Evolutionary conservation across 2,329 filamentous ascomycete genomes (phyloP), one percentile per base, ranked within the genome.

Genomic region (Fusarium lateritium): DNA sequence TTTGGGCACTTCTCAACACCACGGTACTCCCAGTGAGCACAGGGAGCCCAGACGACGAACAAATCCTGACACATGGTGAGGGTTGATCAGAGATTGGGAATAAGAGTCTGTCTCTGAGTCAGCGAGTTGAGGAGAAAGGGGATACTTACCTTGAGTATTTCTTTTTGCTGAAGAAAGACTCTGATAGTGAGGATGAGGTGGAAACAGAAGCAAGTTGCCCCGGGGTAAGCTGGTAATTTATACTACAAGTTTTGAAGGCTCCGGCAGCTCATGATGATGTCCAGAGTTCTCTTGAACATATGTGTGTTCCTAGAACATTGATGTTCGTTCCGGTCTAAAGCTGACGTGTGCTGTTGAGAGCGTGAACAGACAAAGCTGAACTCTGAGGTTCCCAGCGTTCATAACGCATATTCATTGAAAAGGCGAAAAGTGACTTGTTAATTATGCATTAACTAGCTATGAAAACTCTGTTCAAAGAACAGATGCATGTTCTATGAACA

Each of bases 41-140:
- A 61, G n/a, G 59, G 59, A 21, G 59, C 34, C n/a, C 44, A 62
- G 26, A 62, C 56, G 19, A 34, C 21, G 33, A 40, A 39, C 7
- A 15, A 19, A 19, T 54, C 46, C 24, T 53, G 15, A 17, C 59
- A 62, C 56, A 62, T 62, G 22, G 26, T 54, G 21, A 44, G 21
- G 22, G 3, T 21, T 31, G 22, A 31, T 22, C 33, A 13, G 19
- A 34, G 28, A 44, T 15, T 15, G 15, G 15, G 4, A 7, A 7
- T 26, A 7, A 8, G 15, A n/a, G 17, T 14, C 14, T 22, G 6
- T 57, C 28, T 31, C 5, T 31, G 28, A 31, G 31, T 22, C 34
- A 10, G 42, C 9, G 10, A 11, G 26, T 33, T 40, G 26, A 26
- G 28, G n/a, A 26, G n/a, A 34, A 8, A 38, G 8, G 22, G 22